These are phyloP conservation scores for Danielia oregonensis DNA, from an alignment of 805 yeast genomes.

Conservation along the genomic window DNA sequence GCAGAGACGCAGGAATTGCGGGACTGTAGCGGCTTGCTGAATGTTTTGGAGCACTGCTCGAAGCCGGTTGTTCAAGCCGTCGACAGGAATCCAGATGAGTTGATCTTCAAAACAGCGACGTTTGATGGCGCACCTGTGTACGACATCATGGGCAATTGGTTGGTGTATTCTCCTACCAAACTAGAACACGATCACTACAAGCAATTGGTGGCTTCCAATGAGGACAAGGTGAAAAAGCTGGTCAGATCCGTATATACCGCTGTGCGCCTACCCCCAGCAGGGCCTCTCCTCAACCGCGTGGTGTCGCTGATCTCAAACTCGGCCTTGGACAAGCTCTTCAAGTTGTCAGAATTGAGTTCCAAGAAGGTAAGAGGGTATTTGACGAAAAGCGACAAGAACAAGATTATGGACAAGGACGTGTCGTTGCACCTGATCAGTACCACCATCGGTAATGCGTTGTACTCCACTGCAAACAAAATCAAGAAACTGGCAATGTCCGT, in stretches of 20 bases:
- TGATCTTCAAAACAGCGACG: conserved; percentile 29
- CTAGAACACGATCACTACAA: conserved; percentile 25
- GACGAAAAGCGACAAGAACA: conserved; percentile 13
- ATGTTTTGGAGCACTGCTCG: conserved; percentile 6
- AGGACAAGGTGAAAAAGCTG: conserved; percentile 1
- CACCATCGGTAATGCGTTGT: conserved; percentile 29
- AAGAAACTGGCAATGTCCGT: conserved; percentile 11
- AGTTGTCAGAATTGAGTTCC: conserved; percentile 47
- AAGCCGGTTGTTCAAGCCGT: conserved; percentile 6
- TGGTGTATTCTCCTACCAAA: conserved; percentile 43
- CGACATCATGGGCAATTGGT: conserved; percentile 48
- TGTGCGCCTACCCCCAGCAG: conserved; percentile 38
- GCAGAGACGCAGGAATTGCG: not conserved
- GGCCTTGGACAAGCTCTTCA: conserved; percentile 49
- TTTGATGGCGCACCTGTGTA: conserved; percentile 39
- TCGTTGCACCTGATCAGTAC: conserved; percentile 29
- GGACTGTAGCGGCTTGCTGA: conserved; percentile 17
- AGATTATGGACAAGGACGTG: conserved; percentile 18
- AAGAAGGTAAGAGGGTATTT: conserved; percentile 40
- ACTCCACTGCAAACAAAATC: conserved; percentile 32
- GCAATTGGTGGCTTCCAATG: conserved; percentile 23
- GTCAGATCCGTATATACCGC: conserved; percentile 32
- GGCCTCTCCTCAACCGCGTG: conserved; percentile 46
- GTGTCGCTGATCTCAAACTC: conserved; percentile 46
- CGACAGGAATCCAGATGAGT: not conserved